These are phyloP conservation scores for Diplodia mutila DNA, from an alignment of 2,329 filamentous ascomycete species.

Conservation along the genomic window DNA sequence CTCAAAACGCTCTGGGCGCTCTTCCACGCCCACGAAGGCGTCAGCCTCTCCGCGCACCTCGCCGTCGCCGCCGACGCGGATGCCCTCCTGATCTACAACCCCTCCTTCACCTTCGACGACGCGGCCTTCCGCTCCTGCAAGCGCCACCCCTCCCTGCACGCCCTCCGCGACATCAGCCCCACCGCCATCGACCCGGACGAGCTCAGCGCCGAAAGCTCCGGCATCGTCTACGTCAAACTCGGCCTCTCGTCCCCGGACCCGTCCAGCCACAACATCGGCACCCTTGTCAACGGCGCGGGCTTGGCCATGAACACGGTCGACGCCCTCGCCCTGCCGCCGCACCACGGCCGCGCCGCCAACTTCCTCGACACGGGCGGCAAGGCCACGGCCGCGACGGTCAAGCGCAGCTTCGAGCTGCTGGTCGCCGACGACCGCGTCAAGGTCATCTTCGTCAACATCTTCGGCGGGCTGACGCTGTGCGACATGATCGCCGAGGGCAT, in stretches of 20 bases:
- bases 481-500: conserved; percentile 82
- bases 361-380: conserved; percentile 91
- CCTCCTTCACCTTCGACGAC: conserved; percentile 70
- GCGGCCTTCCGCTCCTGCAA: conserved; percentile 65
- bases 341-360: conserved; percentile 72
- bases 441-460: conserved; percentile 74
- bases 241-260: conserved; percentile 36
- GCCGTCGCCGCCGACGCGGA: conserved; percentile 45
- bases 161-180: conserved; percentile 55
- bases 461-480: conserved; percentile 70
- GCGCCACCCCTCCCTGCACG: conserved; percentile 65
- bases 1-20: conserved; percentile 61
- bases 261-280: conserved; percentile 67
- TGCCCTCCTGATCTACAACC: conserved; percentile 55
- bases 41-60: conserved; percentile 60
- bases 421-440: conserved; percentile 72
- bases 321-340: conserved; percentile 61
- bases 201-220: conserved; percentile 66
- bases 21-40: conserved; percentile 68
- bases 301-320: conserved; percentile 92
- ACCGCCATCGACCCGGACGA: conserved; percentile 58
- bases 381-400: conserved; percentile 80
- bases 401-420: conserved; percentile 74
- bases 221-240: conserved; percentile 78
- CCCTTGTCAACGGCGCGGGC: conserved; percentile 85